A percentile compares a stretch with the other conserved stretches of the same genome.
Conservation (phyloP, 345 rosid genomes). For the Lepidium sativum region DNA sequence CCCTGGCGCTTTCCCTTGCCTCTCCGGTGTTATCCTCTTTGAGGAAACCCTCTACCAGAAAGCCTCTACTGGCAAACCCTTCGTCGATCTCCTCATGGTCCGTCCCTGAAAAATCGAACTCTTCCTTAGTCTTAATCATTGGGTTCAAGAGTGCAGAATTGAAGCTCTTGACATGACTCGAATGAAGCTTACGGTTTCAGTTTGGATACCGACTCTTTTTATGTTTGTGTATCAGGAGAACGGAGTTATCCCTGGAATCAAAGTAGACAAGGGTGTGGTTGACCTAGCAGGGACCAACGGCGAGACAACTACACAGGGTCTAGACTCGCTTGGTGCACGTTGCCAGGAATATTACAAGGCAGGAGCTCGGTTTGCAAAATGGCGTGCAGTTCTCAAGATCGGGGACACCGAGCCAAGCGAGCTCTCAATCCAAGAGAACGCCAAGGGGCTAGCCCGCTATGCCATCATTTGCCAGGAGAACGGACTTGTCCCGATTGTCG, state of each 20-base stretch:
- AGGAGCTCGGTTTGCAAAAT: constrained; percentile 90
- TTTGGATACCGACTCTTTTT: not conserved
- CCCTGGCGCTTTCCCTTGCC: constrained; percentile 54
- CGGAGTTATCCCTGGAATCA: constrained; percentile 77
- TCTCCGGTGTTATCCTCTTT: constrained; percentile 91
- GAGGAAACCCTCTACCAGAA: constrained; percentile 96
- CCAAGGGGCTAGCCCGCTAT: constrained; percentile 88
- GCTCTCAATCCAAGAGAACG: constrained; percentile 77
- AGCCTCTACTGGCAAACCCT: constrained; percentile 64
- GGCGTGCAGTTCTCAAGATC: constrained; percentile 94
- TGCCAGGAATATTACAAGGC: constrained; percentile 90
- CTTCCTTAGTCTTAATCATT: not conserved
- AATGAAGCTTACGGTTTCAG: not conserved
- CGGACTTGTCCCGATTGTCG: constrained; percentile 86
- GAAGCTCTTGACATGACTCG: constrained; percentile 5
- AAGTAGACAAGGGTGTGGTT: constrained; percentile 92
- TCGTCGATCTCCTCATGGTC: constrained; percentile 60
- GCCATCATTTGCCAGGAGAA: constrained; percentile 96
- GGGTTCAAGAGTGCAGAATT: not conserved
- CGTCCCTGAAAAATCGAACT: not conserved
- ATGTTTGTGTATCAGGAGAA: constrained; percentile 45
- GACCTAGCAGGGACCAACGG: constrained; percentile 78
- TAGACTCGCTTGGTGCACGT: constrained; percentile 70
- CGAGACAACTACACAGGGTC: constrained; percentile 93
- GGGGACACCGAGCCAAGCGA: constrained; percentile 78